A percentile compares a stretch with the other conserved stretches of the same genome.
Evolutionary conservation across 1,139 yeast genomes (phyloP).

Genomic region (Protomyces pachydermus): DNA sequence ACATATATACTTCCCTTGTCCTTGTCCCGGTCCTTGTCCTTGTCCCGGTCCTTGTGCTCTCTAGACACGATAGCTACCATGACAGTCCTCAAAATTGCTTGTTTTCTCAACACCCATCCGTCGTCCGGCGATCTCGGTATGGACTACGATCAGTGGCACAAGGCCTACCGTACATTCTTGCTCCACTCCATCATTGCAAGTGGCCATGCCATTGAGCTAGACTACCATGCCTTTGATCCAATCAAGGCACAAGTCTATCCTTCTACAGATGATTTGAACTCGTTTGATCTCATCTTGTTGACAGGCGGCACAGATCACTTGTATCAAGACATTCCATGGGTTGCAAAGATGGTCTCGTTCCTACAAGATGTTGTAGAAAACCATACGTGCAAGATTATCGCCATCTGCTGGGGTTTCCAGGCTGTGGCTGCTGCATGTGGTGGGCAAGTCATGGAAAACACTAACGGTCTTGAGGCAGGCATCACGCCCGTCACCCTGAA

Average conservation of each 20-base stretch:
- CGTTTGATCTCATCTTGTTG: constrained; percentile 1
- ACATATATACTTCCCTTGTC: no score
- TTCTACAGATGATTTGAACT: background rate
- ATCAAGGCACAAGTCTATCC: background rate
- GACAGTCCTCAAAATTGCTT: background rate
- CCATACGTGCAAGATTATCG: background rate
- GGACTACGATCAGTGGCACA: background rate
- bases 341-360: background rate
- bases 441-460: constrained; percentile 5
- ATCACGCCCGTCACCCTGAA: background rate
- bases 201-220: background rate
- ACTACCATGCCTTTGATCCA: background rate
- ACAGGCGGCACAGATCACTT: constrained; percentile 2
- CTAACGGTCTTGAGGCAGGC: background rate
- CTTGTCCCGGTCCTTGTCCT: no score
- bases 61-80: background rate
- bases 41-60: no score
- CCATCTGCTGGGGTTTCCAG: constrained; percentile 7
- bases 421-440: constrained; percentile 1
- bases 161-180: background rate
- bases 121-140: background rate
- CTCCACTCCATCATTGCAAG: background rate
- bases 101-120: background rate
- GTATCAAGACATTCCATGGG: constrained; percentile 2
- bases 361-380: background rate